phyloP scores from a whole-genome alignment of 305 asterid species.

The Coffea humblotiana region DNA sequence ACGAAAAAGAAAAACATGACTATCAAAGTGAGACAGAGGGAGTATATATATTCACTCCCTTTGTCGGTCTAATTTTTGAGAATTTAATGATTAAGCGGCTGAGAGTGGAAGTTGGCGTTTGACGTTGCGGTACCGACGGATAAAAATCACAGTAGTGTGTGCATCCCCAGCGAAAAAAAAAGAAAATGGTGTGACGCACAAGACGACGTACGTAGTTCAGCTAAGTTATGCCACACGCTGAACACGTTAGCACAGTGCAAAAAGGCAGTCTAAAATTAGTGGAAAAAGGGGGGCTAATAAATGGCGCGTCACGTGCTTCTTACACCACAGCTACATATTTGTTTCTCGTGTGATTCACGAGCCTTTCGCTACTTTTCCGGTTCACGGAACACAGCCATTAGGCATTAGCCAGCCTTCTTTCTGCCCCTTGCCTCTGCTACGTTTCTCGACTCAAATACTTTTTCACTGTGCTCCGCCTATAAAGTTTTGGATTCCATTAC shows the following conservation, averaged over 20 bases:
- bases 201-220: constrained; percentile 10
- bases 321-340: neutral
- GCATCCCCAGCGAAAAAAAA: no score
- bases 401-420: no score
- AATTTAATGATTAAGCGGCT: neutral
- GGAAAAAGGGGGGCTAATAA: neutral
- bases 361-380: constrained; percentile 18
- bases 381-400: neutral
- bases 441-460: neutral
- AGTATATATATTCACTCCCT: no score
- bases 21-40: no score
- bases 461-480: neutral
- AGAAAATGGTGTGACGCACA: neutral
- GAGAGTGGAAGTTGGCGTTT: neutral
- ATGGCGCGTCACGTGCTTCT: constrained; percentile 23
- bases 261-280: neutral
- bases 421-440: no score
- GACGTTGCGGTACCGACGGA: neutral
- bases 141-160: no score
- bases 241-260: constrained; percentile 17
- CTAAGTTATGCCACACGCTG: constrained; percentile 8
- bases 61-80: no score
- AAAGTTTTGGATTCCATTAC: no score
- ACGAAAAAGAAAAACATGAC: no score
- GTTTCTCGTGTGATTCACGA: constrained; percentile 22